Conservation (phyloP, 345 rosid species). For the Orychophragmus violaceus region DNA sequence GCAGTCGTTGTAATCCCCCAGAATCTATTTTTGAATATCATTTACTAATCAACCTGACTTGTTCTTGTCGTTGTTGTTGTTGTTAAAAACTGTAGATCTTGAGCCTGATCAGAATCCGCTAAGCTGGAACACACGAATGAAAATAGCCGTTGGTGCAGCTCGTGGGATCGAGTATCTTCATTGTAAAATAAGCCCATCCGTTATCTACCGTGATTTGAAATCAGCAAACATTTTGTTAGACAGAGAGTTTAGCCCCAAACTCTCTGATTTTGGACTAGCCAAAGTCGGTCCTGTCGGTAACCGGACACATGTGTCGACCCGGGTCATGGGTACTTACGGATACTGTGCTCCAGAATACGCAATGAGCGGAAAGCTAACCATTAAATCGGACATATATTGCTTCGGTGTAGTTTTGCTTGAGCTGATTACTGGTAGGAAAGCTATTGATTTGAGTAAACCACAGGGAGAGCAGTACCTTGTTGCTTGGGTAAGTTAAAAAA, state of each 20-base stretch:
- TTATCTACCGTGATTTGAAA: constrained; percentile 85
- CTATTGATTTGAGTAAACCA: constrained; percentile 50
- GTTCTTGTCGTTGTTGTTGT: background rate
- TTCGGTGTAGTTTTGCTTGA: constrained; percentile 90
- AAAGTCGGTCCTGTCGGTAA: constrained; percentile 91
- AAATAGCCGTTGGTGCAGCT: constrained; percentile 88
- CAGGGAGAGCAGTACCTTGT: constrained; percentile 74
- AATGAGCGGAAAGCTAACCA: constrained; percentile 85
- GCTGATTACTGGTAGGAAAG: constrained; percentile 78
- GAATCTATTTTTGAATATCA: too few species aligned
- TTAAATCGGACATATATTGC: constrained; percentile 89
- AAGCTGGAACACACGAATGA: constrained; percentile 73
- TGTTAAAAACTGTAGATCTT: constrained; percentile 46
- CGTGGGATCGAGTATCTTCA: constrained; percentile 86
- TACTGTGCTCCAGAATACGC: constrained; percentile 98
- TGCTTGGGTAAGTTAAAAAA: constrained; percentile 56
- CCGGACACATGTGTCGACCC: constrained; percentile 87
- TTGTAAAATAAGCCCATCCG: constrained; percentile 84
- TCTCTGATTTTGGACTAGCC: constrained; percentile 93
- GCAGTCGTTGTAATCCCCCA: too few species aligned
- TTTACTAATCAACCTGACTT: too few species aligned
- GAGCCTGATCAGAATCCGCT: constrained; percentile 49
- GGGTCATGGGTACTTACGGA: constrained; percentile 97
- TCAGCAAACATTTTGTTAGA: constrained; percentile 85
- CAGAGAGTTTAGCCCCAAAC: constrained; percentile 58